A percentile compares a stretch with the other conserved stretches of the same genome.
These are phyloP conservation scores for Nepenthes mirabilis DNA, from an alignment of 148 eudicot genomes.

Conservation along the genomic window DNA sequence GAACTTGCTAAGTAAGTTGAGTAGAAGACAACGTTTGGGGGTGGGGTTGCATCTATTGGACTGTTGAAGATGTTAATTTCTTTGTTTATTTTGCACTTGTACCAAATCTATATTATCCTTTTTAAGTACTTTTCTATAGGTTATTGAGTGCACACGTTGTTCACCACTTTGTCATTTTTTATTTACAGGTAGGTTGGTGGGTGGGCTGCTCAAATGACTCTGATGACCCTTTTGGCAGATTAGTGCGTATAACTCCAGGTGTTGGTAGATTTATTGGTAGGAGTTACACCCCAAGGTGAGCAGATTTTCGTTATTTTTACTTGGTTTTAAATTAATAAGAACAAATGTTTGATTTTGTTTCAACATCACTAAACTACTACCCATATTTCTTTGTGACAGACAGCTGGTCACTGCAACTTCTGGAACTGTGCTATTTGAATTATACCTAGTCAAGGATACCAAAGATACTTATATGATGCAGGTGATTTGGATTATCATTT, in stretches of 20 bases:
- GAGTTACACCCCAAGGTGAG: constrained; percentile 80
- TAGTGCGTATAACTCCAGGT: constrained; percentile 75
- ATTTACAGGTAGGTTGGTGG: constrained; percentile 95
- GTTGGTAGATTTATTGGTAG: constrained; percentile 85
- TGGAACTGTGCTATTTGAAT: constrained; percentile 88
- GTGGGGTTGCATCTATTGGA: no score
- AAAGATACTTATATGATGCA: constrained; percentile 63
- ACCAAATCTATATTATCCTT: no score
- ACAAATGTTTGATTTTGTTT: neutral
- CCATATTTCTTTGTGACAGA: constrained; percentile 27
- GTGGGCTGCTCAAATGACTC: constrained; percentile 83
- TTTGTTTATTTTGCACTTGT: no score
- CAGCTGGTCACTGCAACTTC: constrained; percentile 80
- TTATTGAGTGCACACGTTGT: neutral
- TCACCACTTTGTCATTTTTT: neutral
- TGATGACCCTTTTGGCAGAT: constrained; percentile 81
- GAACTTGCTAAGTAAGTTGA: no score
- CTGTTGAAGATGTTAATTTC: no score
- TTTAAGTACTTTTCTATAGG: no score
- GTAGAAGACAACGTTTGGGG: no score
- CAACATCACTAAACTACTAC: neutral
- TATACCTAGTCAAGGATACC: constrained; percentile 63
- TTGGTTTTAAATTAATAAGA: neutral
- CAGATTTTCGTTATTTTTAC: constrained; percentile 3
- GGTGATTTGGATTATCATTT: constrained; percentile 25